Base-by-base conservation (phyloP, 164 flowering plant species). In the Kingdonia uniflora region DNA sequence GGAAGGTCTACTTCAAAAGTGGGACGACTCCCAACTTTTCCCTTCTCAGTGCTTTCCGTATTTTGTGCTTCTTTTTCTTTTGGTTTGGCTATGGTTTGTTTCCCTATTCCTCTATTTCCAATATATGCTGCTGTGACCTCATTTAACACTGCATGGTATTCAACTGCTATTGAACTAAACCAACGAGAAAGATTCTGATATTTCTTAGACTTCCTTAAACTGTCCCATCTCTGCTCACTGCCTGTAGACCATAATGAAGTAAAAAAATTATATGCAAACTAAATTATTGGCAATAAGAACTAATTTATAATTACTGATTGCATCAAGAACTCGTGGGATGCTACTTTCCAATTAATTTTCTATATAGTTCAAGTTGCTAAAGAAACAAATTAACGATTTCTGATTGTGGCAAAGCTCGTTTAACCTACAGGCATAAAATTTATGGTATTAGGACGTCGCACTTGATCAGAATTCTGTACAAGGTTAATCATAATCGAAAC, bases 201-300 rank as follows among this genome's bases (percentile, higher is more conserved):
- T 59, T 92, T 92, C 71, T 78, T 85, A 17, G 96, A 85, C 67
- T 82, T 85, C 68, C 84, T 78, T 60, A 84, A 68, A 60, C 96
- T 88, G 49, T 88, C 95, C 96, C 99, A 92, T 68, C 99, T 79
- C 52, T 66, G 72, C n/a, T 94, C 96, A 68, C 64, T 72, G 54
- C 91, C 96, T 88, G 68, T 24, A 65, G 53, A 52, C 15, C 11
- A 29, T 29, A 51, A 29, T 29, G 35, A 15, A 22, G n/a, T 20
- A 22, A 12, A 23, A 5, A 47, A 2, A 20, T 20, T 10, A 11
- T 21, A 20, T 20, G 14, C 6, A 7, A 22, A 20, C n/a, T 15
- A 47, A 23, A 47, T 47, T 1, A 47, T 3, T 29, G 35, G n/a
- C n/a, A n/a, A n/a, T n/a, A n/a, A n/a, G n/a, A n/a, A n/a, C n/a